Percentiles rank a stretch among this genome's conserved stretches.
Evolutionary conservation across 768 basidiomycete species (phyloP).

Genomic region (Xerocomellus chrysenteron): DNA sequence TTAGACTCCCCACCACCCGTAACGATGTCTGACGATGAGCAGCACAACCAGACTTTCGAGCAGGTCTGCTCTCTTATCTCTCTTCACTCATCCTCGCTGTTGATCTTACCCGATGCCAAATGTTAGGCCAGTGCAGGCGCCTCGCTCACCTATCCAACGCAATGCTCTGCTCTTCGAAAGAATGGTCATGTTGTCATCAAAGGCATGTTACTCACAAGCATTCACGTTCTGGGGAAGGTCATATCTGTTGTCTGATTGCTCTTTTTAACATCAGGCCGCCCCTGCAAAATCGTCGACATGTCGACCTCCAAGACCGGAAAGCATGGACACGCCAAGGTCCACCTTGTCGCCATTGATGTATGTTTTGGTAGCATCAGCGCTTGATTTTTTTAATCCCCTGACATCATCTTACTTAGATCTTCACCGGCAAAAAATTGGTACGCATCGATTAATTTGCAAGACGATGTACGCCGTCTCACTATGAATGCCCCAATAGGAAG

Average conservation of each 20-base stretch:
- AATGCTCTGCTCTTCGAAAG: slow-evolving; percentile 96
- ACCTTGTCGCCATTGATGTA: slow-evolving; percentile 95
- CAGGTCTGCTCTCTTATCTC: slow-evolving; percentile 45
- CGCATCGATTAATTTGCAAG: slow-evolving; percentile 24
- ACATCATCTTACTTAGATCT: slow-evolving; percentile 62
- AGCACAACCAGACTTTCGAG: slow-evolving; percentile 89
- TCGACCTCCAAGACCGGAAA: slow-evolving; percentile 99
- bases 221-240: background rate
- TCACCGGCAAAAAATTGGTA: slow-evolving; percentile 96
- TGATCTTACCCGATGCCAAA: slow-evolving; percentile 20
- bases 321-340: slow-evolving; percentile 99
- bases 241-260: slow-evolving; percentile 2
- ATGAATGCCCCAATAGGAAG: slow-evolving; percentile 57
- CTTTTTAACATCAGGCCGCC: slow-evolving; percentile 53
- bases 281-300: slow-evolving; percentile 99
- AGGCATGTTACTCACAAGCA: slow-evolving; percentile 38
- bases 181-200: slow-evolving; percentile 96
- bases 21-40: slow-evolving; percentile 90
- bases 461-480: background rate
- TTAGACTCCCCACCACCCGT: slow-evolving; percentile 21
- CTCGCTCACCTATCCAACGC: slow-evolving; percentile 80
- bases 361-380: slow-evolving; percentile 33
- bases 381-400: slow-evolving; percentile 1
- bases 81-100: slow-evolving; percentile 3
- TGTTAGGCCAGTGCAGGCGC: slow-evolving; percentile 68